Evolutionary conservation across 164 flowering plant species (phyloP).

Genomic region (Warburgia ugandensis): DNA sequence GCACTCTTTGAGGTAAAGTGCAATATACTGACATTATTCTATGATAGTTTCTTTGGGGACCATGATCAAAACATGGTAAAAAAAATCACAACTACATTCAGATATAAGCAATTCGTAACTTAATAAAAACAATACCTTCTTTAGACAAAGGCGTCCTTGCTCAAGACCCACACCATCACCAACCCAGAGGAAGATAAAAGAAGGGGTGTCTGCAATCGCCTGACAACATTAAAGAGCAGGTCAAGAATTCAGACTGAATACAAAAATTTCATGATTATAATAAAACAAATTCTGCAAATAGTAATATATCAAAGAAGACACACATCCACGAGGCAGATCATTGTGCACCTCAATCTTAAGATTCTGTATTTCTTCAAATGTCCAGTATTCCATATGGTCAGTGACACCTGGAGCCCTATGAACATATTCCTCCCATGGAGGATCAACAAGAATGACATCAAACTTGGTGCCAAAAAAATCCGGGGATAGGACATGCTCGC

Average conservation of each 20-base stretch:
- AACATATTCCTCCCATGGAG: constrained; percentile 99
- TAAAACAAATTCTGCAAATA: not conserved
- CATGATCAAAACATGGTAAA: not conserved
- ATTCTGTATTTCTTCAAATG: constrained; percentile 87
- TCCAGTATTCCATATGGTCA: constrained; percentile 94
- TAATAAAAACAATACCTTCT: constrained; percentile 50
- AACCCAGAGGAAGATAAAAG: constrained; percentile 98
- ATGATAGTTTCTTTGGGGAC: too few relatives aligned
- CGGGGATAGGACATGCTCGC: constrained; percentile 64
- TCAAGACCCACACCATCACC: constrained; percentile 99
- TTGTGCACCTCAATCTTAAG: constrained; percentile 83
- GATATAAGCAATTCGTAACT: not conserved
- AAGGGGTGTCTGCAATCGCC: constrained; percentile 98
- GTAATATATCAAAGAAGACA: not conserved
- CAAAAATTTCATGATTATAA: not conserved
- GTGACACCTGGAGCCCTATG: constrained; percentile 97
- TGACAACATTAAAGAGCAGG: constrained; percentile 18
- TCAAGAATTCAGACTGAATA: constrained; percentile 1
- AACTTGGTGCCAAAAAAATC: constrained; percentile 93
- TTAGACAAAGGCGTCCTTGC: constrained; percentile 93
- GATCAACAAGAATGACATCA: constrained; percentile 97
- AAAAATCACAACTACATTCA: not conserved
- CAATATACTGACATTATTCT: too few relatives aligned
- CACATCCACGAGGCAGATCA: not conserved
- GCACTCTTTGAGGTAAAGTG: too few relatives aligned